phyloP scores from a whole-genome alignment of 1,139 yeast species.

The Hanseniaspora uvarum region DNA sequence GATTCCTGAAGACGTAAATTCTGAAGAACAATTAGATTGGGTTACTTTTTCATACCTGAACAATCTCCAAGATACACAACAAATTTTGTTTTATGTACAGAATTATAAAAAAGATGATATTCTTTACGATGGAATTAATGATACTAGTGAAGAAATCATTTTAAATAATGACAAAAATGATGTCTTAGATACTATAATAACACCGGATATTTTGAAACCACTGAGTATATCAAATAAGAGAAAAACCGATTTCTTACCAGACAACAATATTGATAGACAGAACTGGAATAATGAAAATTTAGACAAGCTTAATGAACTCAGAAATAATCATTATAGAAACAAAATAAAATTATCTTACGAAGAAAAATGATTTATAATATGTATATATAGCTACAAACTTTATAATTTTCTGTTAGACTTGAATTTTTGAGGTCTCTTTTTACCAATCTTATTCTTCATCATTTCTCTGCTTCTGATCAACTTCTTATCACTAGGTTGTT shows the following conservation, averaged over 20 bases:
- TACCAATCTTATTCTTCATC: slow-evolving; percentile 25
- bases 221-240: slow-evolving; percentile 20
- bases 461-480: slow-evolving; percentile 20
- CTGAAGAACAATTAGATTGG: slow-evolving; percentile 6
- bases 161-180: slow-evolving; percentile 8
- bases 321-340: slow-evolving; percentile 5
- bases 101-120: not conserved
- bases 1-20: not conserved
- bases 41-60: slow-evolving; percentile 9
- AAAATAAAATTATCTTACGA: slow-evolving; percentile 18
- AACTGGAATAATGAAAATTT: slow-evolving; percentile 13
- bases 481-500: slow-evolving; percentile 16
- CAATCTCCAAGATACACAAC: not conserved
- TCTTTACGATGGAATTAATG: not conserved
- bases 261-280: slow-evolving; percentile 20
- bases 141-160: not conserved
- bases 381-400: slow-evolving; percentile 17
- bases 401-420: slow-evolving; percentile 29
- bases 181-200: slow-evolving; percentile 11
- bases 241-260: slow-evolving; percentile 4
- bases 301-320: not conserved
- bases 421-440: slow-evolving; percentile 27
- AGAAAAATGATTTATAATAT: slow-evolving; percentile 15
- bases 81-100: not conserved
- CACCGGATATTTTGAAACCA: slow-evolving; percentile 17